phyloP scores from a whole-genome alignment of 148 eudicot genomes.

The Fagopyrum homotropicum region DNA sequence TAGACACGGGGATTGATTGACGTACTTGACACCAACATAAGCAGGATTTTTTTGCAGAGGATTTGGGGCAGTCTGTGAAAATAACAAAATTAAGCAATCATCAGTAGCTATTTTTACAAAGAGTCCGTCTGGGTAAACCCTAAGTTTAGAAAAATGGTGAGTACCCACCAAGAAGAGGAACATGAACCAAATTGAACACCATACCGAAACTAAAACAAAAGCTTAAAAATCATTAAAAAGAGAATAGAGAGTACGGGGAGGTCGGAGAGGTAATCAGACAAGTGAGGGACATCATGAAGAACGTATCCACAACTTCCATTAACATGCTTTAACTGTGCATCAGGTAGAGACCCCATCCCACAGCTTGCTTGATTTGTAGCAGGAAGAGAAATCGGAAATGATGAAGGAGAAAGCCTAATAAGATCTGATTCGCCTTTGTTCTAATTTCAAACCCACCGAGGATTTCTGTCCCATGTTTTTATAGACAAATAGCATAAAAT shows the following conservation, averaged over 20 bases:
- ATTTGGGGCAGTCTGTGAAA: conserved; percentile 55
- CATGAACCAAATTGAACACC: not conserved
- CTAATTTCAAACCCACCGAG: not conserved
- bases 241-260: not conserved
- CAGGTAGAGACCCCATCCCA: not conserved
- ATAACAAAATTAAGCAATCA: not conserved
- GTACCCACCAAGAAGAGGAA: not conserved
- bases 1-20: not conserved
- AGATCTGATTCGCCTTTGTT: not conserved
- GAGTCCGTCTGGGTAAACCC: not conserved
- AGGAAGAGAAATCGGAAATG: not conserved
- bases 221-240: not conserved
- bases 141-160: not conserved
- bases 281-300: conserved; percentile 9
- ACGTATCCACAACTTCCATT: not conserved
- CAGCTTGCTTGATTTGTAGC: not conserved
- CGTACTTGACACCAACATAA: conserved; percentile 69
- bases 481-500: not conserved
- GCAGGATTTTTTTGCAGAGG: conserved; percentile 82
- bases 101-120: not conserved
- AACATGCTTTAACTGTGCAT: not conserved
- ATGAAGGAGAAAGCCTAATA: not conserved
- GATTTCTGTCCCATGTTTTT: not conserved
- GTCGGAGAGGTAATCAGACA: conserved; percentile 1
- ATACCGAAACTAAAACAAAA: not conserved